phyloP scores from a whole-genome alignment of 2,329 filamentous ascomycete genomes.

The Colletotrichum tofieldiae region DNA sequence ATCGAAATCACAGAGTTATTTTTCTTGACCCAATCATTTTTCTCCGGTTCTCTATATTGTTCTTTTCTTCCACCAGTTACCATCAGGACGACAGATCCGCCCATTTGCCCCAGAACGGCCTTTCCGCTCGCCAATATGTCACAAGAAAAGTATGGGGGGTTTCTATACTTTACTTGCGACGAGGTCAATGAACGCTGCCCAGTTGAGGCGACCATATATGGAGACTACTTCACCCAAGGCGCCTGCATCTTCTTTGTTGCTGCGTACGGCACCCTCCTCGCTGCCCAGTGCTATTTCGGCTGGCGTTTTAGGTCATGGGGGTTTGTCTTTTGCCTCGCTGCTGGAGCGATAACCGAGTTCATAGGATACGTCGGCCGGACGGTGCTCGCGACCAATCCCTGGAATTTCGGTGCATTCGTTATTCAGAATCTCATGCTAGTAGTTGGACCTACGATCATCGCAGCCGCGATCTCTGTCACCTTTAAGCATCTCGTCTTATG shows the following conservation, averaged over 20 bases:
- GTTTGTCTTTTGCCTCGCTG: neutral
- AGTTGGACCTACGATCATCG: conserved; percentile 59
- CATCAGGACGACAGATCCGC: too few species aligned
- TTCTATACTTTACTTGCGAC: conserved; percentile 2
- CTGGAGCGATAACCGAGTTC: conserved; percentile 1
- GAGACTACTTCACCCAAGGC: neutral
- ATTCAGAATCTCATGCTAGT: conserved; percentile 59
- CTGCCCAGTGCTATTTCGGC: neutral
- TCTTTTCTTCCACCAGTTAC: too few species aligned
- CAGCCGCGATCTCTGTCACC: conserved; percentile 63
- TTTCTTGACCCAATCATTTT: too few species aligned
- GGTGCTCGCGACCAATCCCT: conserved; percentile 53
- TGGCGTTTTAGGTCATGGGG: conserved; percentile 14
- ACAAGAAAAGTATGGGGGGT: too few species aligned
- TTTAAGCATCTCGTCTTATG: conserved; percentile 62
- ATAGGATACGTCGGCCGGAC: conserved; percentile 2
- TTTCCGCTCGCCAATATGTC: too few species aligned
- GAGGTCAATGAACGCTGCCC: neutral
- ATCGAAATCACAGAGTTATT: too few species aligned
- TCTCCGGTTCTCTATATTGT: too few species aligned
- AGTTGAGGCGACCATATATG: conserved; percentile 13
- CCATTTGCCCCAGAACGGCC: too few species aligned
- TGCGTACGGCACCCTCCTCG: neutral
- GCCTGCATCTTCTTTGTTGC: conserved; percentile 4
- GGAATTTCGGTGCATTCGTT: conserved; percentile 56